Base-by-base conservation (phyloP, 768 basidiomycete genomes). In the Austroboletus festivus region DNA sequence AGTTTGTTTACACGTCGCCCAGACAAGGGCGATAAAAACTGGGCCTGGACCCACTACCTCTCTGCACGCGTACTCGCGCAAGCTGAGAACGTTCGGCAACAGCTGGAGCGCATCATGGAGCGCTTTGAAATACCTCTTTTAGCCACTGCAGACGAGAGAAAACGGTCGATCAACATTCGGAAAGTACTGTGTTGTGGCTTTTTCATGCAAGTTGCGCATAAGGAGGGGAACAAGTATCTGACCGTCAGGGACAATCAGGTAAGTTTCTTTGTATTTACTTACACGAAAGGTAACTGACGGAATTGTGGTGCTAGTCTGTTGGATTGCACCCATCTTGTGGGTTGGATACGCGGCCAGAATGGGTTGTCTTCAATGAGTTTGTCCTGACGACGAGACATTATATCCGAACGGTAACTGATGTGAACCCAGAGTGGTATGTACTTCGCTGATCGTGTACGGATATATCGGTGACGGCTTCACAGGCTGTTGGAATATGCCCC, bases 141-240 rank as follows among this genome's bases (percentile, higher is more conserved):
- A 22, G 83, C 84, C 7, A 74, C 81, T 2, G 66, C 64, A 22
- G 86, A 93, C 56, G 80, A 87, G 57, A 76, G 74, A 60, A 88
- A 85, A 61, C 79, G 86, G 54, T 86, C 81, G 65, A 53, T 71
- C 45, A 85, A 85, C 56, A 84, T 98, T 47, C 81, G 92, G 22
- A 84, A 85, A 68, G 86, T 87, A 0, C 75, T 98, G 19, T 86
- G 89, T 4, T 88, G 86, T 57, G 96, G 94, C 2, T 99, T 90
- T 77, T 99, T 97, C 72, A 97, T 96, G 95, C 95, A 97, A 64
- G 82, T 92, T 12, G 96, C 94, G 7, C 93, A 96, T 67, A 89
- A 90, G 65, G 93, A 94, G 63, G 90, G 91, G 68, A 81, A 85
- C 3, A 79, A 76, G 46, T 98, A 99, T 63, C 52, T 86, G 53